Base-by-base conservation (phyloP, 768 basidiomycete genomes). In the Lanmaoa rubissima region DNA sequence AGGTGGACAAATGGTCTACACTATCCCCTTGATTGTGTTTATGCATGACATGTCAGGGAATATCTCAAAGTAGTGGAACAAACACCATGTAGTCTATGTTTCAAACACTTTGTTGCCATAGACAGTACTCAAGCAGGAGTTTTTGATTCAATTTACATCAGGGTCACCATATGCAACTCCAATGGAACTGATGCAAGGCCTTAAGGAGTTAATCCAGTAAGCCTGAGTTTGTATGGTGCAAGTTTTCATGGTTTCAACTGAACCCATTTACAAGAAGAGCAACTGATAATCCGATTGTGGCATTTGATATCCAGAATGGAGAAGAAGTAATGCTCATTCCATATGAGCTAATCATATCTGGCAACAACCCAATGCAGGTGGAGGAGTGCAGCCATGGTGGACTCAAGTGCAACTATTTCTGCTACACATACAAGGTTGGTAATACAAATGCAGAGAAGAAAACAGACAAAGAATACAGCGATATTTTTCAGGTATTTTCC, bases 321-420 rank as follows among this genome's bases (percentile, higher is more conserved):
- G 57, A 68, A 17, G 61, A 71, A 24, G 62, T 74, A 0, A 43
- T 61, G 36, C 42, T 74, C 0, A 51, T 59, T 0, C 70, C 61
- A 0, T 74, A 69, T 32, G 34, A 40, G 0, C 57, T 72, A 0
- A 58, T 73, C 14, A 28, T 67, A 4, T 44, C 61, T 0, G 62
- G 68, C 5, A 69, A 76, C 54, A 76, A 76, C 32, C 75, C 70
- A 0, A 74, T 75, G 75, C 75, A 75, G 24, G 65, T 71, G 0
- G 71, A 76, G 38, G 63, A 67, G 12, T 74, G 68, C 44, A 71
- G 68, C 19, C 73, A 75, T n/a, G 63, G 57, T n/a, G 71, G 75
- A 0, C 32, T 73, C 2, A 63, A 48, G 8, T 65, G 68, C 17
- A 76, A 75, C 21, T 63, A 62, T 41, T 64, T 74, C 32, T 76